These are phyloP conservation scores for Pycnococcus provasolii DNA, from an alignment of 139 green algal genomes.

Conservation along the genomic window DNA sequence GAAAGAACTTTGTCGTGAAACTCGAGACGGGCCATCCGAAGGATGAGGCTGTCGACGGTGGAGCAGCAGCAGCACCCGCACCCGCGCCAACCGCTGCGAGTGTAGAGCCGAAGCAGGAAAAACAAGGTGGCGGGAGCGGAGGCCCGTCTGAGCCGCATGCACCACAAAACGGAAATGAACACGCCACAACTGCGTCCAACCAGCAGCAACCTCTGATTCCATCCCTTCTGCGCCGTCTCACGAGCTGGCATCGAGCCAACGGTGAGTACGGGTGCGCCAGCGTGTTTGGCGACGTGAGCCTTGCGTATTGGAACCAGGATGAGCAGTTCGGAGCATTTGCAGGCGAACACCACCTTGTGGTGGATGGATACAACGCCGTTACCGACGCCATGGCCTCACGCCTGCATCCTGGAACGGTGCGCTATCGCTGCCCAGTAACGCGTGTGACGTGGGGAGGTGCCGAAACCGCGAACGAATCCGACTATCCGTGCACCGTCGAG, in stretches of 20 bases:
- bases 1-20: too few species aligned
- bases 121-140: too few species aligned
- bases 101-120: too few species aligned
- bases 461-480: neutral
- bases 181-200: too few species aligned
- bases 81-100: too few species aligned
- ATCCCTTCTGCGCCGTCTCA: too few species aligned
- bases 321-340: constrained; percentile 71
- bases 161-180: too few species aligned
- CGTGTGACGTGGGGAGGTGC: neutral
- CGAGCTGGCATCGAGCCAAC: constrained; percentile 69
- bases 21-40: too few species aligned
- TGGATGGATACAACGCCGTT: constrained; percentile 33
- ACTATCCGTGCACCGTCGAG: neutral
- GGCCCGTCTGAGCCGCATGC: too few species aligned
- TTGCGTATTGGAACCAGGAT: constrained; percentile 76
- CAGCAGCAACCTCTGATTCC: too few species aligned
- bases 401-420: constrained; percentile 33
- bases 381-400: constrained; percentile 27
- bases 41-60: too few species aligned
- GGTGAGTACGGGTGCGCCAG: constrained; percentile 76
- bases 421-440: neutral
- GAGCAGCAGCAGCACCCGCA: too few species aligned
- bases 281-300: constrained; percentile 36
- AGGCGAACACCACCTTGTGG: constrained; percentile 71